Percentiles rank a stretch among this genome's conserved stretches.
Conservation (phyloP, 805 yeast genomes). For the Candida easanensis region DNA sequence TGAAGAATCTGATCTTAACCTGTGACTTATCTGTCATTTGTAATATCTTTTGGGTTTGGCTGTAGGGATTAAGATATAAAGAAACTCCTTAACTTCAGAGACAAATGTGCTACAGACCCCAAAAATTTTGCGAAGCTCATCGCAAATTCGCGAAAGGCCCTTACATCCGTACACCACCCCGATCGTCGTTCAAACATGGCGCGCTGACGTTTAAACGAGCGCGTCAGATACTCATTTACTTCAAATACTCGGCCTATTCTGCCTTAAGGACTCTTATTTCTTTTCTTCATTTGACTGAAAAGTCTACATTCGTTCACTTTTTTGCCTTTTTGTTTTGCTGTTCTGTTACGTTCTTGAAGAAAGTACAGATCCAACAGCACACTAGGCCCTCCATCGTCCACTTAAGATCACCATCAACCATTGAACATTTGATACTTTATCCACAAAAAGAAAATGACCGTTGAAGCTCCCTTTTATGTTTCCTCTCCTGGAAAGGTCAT, state of each 20-base stretch:
- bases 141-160: background rate
- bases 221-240: background rate
- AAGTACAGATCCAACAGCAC: too few relatives aligned
- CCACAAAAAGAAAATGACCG: slow-evolving; percentile 5
- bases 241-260: too few relatives aligned
- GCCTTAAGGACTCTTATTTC: too few relatives aligned
- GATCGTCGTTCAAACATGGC: too few relatives aligned
- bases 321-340: too few relatives aligned
- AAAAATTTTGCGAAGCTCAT: slow-evolving; percentile 4
- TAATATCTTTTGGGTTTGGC: background rate
- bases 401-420: background rate
- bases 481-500: slow-evolving; percentile 98
- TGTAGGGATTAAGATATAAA: background rate
- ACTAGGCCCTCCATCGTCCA: too few relatives aligned
- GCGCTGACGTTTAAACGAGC: background rate
- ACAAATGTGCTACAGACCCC: background rate
- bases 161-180: background rate
- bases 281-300: background rate
- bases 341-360: too few relatives aligned
- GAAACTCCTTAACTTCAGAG: background rate
- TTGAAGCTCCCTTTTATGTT: slow-evolving; percentile 57
- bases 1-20: slow-evolving; percentile 77
- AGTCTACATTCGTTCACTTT: too few relatives aligned
- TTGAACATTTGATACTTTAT: background rate
- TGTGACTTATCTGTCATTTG: slow-evolving; percentile 46